Percentiles rank a stretch among this genome's conserved stretches.
Conservation (phyloP, 345 rosid genomes). For the Populus tremula region DNA sequence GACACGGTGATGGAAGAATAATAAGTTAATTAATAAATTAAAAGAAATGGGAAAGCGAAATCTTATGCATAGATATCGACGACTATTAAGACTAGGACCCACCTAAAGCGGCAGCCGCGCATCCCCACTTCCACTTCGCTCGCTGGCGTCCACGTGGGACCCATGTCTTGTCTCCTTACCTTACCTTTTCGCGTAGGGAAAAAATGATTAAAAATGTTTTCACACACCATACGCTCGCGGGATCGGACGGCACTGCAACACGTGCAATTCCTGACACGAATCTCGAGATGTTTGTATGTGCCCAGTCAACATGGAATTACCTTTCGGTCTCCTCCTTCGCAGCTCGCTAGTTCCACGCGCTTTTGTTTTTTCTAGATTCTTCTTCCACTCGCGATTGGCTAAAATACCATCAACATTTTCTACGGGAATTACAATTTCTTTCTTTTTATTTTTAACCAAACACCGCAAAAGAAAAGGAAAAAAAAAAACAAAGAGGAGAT, state of each 20-base stretch:
- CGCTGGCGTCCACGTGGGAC: constrained; percentile 37
- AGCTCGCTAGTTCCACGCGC: constrained; percentile 18
- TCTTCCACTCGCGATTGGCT: too few species aligned
- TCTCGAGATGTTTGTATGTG: constrained; percentile 6
- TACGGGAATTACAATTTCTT: too few species aligned
- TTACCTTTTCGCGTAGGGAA: neutral
- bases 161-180: constrained; percentile 27
- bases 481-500: too few species aligned
- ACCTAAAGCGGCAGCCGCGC: constrained; percentile 52
- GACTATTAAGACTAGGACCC: constrained; percentile 31
- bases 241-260: constrained; percentile 28
- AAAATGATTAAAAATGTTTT: neutral
- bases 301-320: constrained; percentile 31
- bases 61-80: constrained; percentile 11
- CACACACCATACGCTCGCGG: neutral
- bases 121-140: constrained; percentile 33
- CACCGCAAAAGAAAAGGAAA: too few species aligned
- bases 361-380: neutral
- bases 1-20: neutral
- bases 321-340: constrained; percentile 26
- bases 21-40: neutral
- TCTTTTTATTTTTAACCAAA: too few species aligned
- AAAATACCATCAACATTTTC: too few species aligned
- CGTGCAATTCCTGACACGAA: constrained; percentile 34
- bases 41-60: neutral